Evolutionary conservation across 129 eudicot species (phyloP), one percentile per base, ranked within the genome.

Genomic region (Deinandra increscens): DNA sequence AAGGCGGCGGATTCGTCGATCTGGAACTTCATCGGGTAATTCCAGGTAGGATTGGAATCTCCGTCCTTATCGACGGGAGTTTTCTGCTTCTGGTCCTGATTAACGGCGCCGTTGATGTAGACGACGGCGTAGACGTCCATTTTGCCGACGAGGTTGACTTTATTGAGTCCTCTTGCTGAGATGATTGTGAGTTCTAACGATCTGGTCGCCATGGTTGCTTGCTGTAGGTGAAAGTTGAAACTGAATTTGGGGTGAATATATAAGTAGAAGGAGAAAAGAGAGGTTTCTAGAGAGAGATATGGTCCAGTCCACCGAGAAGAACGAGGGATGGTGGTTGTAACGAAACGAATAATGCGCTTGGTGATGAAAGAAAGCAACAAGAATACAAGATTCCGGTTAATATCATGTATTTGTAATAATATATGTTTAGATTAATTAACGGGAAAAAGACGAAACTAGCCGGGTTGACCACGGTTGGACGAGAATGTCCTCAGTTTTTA

Each of bases 81-180:
- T 46, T 78, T 82, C 64, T 84, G 90, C 66, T 80, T 86, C 37
- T 74, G 55, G 2, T 63, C 84, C 19, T 61, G 76, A 43, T 68
- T 74, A 11, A 51, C 71, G 29, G 77, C 79, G 72, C 89, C 90
- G 68, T 72, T 37, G 83, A 91, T 73, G 44, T 78, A 75, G 34
- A 73, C 90, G 67, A 81, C 83, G 76, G 82, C 92, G 80, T 91
- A 87, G 0, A 81, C 86, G 48, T 87, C 88, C 92, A 87, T 91
- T 76, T 87, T 91, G 13, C 77, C 71, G 55, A 87, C 75, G 54
- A 87, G 78, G 45, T 83, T 87, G 74, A 91, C 88, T 9, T 87
- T 88, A 37, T 87, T 84, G 42, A 87, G 79, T 34, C 84, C 92
- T 73, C 74, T 91, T 10, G 85, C 97, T 4, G 83, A 87, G 9